Base-by-base conservation (phyloP, 192 early-diverging fungal genomes). In the Entomortierella lignicola region DNA sequence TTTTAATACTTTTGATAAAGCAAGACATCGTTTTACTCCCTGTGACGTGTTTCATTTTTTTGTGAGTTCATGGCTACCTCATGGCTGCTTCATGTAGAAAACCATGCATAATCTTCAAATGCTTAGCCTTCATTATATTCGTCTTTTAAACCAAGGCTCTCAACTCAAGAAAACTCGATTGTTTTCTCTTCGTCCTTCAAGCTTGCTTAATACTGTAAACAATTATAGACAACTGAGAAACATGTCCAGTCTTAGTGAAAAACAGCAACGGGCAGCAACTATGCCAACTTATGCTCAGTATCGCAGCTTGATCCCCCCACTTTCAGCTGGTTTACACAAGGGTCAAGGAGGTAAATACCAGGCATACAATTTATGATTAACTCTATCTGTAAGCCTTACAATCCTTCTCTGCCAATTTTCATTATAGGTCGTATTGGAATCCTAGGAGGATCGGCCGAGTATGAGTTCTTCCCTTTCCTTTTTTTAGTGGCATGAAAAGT, bases 391-490 rank as follows among this genome's bases (percentile, higher is more conserved):
- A 11, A 47, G 5, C 2, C 20, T 15, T 15, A 27, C 50, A 18
- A n/a, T 32, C 20, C 51, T 18, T 51, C 1, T 6, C 2, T 32
- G 27, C 27, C 3, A 60, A 34, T 68, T 48, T 50, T 13, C 53
- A 31, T 20, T 18, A 53, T 43, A 93, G 92, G 94, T 26, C 82
- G 93, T 41, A 80, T 96, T 52, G 86, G 84, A 12, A 79, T 96
- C 52, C 57, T 96, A 27, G 94, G 94, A 55, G 94, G 94, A 26
- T 94, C 92, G n/a, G 91, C 91, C 80, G 94, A 95, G 92, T 94
- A 85, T 47, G 81, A 72, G n/a, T n/a, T n/a, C n/a, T n/a, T n/a
- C n/a, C n/a, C n/a, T n/a, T n/a, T n/a, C n/a, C n/a, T n/a, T n/a
- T n/a, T n/a, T n/a, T n/a, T n/a, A n/a, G n/a, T n/a, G n/a, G n/a